Evolutionary conservation across 768 basidiomycete genomes (phyloP).

Genomic region (Hericium erinaceus): DNA sequence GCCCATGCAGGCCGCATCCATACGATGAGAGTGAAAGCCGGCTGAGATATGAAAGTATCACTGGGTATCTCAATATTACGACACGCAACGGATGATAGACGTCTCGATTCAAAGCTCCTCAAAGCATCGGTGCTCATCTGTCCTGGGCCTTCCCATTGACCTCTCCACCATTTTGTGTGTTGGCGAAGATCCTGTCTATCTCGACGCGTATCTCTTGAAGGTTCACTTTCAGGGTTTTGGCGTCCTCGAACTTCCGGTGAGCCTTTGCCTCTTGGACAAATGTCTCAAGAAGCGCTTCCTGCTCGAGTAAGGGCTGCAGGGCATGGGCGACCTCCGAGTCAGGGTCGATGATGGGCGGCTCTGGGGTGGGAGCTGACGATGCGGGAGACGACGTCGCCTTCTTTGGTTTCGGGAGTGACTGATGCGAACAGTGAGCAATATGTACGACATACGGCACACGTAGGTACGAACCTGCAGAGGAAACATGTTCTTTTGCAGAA

Average conservation of each 20-base stretch:
- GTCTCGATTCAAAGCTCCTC: not conserved
- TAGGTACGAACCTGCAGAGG: conserved; percentile 54
- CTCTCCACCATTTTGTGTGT: conserved; percentile 16
- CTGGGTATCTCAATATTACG: too few relatives aligned
- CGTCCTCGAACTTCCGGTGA: conserved; percentile 93
- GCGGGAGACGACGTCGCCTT: conserved; percentile 15
- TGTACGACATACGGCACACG: not conserved
- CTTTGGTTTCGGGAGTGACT: conserved; percentile 44
- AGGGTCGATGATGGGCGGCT: conserved; percentile 35
- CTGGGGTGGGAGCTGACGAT: conserved; percentile 11
- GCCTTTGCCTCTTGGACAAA: conserved; percentile 88
- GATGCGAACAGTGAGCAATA: not conserved
- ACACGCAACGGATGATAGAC: too few relatives aligned
- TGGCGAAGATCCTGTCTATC: conserved; percentile 58
- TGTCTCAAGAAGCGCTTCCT: conserved; percentile 83
- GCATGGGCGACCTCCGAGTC: conserved; percentile 63
- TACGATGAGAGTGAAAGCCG: too few relatives aligned
- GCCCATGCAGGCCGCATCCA: too few relatives aligned
- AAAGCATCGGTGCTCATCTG: not conserved
- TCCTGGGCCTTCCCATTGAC: conserved; percentile 1
- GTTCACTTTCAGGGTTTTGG: conserved; percentile 71
- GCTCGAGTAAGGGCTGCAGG: conserved; percentile 86
- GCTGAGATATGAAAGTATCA: too few relatives aligned
- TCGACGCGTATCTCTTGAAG: conserved; percentile 77
- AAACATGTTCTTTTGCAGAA: conserved; percentile 87